These are phyloP conservation scores for Alternaria angustiovoidea DNA, from an alignment of 2,329 filamentous ascomycete species.

Conservation along the genomic window DNA sequence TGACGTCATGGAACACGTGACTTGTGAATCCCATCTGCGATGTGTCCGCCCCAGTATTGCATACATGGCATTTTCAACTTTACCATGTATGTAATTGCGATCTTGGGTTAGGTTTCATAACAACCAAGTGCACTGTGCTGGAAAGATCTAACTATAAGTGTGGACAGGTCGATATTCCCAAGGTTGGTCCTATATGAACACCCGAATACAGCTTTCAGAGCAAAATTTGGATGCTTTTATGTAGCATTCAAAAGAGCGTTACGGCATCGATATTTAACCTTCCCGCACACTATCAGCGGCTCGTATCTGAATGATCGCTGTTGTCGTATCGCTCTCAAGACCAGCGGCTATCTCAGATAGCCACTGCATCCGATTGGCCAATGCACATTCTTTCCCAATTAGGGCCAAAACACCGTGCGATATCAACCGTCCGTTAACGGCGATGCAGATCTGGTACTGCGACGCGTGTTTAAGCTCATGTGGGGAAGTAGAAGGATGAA, in stretches of 20 bases:
- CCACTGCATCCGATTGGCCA: constrained; percentile 7
- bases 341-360: not conserved
- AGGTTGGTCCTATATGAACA: not conserved
- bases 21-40: not conserved
- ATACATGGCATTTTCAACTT: not conserved
- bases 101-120: not conserved
- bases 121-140: not conserved
- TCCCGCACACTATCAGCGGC: not conserved
- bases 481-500: not conserved
- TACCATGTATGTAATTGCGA: not conserved
- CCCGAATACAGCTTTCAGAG: not conserved
- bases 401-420: constrained; percentile 9
- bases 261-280: not conserved
- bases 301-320: not conserved
- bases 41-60: not conserved
- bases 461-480: not conserved
- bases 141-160: not conserved
- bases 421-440: constrained; percentile 13
- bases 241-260: not conserved
- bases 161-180: not conserved
- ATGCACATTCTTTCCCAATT: constrained; percentile 23
- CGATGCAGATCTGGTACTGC: not conserved
- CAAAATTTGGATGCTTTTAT: not conserved
- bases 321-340: not conserved
- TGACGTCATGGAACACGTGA: not conserved